Conservation (phyloP, 2,329 filamentous ascomycete genomes). For the Talaromyces islandicus region DNA sequence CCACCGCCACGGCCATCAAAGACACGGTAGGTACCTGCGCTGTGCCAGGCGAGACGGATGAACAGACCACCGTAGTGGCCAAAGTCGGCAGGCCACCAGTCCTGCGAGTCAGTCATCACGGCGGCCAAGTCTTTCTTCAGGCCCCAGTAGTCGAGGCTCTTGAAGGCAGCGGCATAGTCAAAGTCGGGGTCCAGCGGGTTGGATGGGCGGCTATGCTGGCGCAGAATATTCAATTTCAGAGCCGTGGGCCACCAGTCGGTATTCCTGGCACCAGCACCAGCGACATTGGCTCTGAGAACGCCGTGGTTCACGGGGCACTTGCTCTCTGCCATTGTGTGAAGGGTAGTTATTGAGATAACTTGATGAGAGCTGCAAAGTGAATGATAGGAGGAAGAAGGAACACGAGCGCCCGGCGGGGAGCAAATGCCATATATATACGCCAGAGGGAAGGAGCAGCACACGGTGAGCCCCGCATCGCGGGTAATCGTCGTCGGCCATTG, state of each 20-base stretch:
- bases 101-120: slow-evolving; percentile 72
- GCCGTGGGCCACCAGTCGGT: slow-evolving; percentile 69
- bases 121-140: slow-evolving; percentile 68
- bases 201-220: slow-evolving; percentile 59
- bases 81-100: slow-evolving; percentile 78
- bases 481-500: neutral
- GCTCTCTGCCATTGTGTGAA: slow-evolving; percentile 1
- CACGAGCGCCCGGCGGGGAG: neutral
- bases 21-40: slow-evolving; percentile 70
- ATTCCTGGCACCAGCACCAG: slow-evolving; percentile 62
- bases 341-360: neutral
- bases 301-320: slow-evolving; percentile 7
- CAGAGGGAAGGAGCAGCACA: neutral
- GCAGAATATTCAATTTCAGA: slow-evolving; percentile 64
- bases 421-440: neutral
- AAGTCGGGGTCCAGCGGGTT: slow-evolving; percentile 63
- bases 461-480: neutral
- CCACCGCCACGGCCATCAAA: slow-evolving; percentile 69
- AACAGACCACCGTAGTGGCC: slow-evolving; percentile 77
- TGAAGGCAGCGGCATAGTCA: slow-evolving; percentile 68
- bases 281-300: slow-evolving; percentile 22
- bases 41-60: slow-evolving; percentile 77
- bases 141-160: slow-evolving; percentile 62
- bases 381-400: neutral
- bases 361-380: neutral